Percentiles rank a stretch among this genome's conserved stretches.
Conservation (phyloP, 495 filamentous ascomycete species). For the Aspergillus wentii region DNA sequence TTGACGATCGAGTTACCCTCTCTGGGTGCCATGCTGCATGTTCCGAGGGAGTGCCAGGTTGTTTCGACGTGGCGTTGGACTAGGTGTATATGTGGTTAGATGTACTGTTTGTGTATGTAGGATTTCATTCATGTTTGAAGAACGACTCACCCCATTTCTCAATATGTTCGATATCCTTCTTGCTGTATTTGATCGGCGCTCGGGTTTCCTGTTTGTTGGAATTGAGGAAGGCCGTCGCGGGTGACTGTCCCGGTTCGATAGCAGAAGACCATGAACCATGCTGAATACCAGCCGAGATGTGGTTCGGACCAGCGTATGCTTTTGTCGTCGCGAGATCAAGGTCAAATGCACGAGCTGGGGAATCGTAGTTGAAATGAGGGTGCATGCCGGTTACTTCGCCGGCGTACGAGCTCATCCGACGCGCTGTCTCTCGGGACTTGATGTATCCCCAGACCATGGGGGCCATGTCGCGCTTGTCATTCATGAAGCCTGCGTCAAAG, state of each 20-base stretch:
- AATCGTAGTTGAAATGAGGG: conserved; percentile 61
- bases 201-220: conserved; percentile 50
- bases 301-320: conserved; percentile 66
- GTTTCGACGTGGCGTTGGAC: conserved; percentile 64
- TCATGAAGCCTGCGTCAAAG: conserved; percentile 85
- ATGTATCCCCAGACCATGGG: conserved; percentile 86
- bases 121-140: too few relatives aligned
- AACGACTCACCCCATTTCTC: conserved; percentile 72
- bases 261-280: conserved; percentile 47
- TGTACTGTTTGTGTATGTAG: background rate
- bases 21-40: conserved; percentile 76
- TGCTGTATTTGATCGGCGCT: conserved; percentile 60
- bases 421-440: conserved; percentile 76
- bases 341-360: conserved; percentile 61
- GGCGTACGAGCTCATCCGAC: conserved; percentile 72
- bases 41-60: conserved; percentile 69
- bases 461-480: conserved; percentile 76
- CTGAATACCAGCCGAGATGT: conserved; percentile 67
- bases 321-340: conserved; percentile 72
- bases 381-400: conserved; percentile 69
- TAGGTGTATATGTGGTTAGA: conserved; percentile 3
- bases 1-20: conserved; percentile 77
- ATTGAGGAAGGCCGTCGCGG: conserved; percentile 41
- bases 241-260: conserved; percentile 41
- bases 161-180: conserved; percentile 62